A percentile compares a stretch with the other conserved stretches of the same genome.
phyloP scores from a whole-genome alignment of 2,329 filamentous ascomycete genomes.

The Cladosporium cucumerinum region DNA sequence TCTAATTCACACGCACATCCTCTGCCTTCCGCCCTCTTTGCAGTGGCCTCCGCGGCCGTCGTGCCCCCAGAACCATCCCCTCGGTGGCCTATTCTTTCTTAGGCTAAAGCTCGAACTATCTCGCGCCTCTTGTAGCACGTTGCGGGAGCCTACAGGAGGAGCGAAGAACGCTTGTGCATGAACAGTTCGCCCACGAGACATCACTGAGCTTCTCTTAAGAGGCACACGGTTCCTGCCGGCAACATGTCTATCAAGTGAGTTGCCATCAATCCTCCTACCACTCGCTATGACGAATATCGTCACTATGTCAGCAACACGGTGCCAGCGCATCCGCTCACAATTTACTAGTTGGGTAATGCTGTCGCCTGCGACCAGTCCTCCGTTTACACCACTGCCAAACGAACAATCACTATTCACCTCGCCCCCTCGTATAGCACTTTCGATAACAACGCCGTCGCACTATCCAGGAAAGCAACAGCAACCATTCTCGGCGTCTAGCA shows the following conservation, averaged over 20 bases:
- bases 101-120: constrained; percentile 8
- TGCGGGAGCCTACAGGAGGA: constrained; percentile 9
- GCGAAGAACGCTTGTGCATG: constrained; percentile 15
- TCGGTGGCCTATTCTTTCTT: constrained; percentile 7
- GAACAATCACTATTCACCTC: constrained; percentile 80
- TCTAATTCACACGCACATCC: neutral
- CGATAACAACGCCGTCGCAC: constrained; percentile 53
- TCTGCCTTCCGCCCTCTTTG: neutral
- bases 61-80: neutral
- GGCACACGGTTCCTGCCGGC: constrained; percentile 7
- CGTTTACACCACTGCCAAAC: constrained; percentile 77
- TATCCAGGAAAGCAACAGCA: constrained; percentile 60
- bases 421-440: constrained; percentile 72
- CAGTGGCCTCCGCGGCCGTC: constrained; percentile 4
- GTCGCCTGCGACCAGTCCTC: constrained; percentile 53
- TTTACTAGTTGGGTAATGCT: constrained; percentile 84
- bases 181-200: neutral
- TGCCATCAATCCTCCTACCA: neutral
- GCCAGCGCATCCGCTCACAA: constrained; percentile 19
- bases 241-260: constrained; percentile 28
- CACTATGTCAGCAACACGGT: neutral
- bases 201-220: constrained; percentile 1
- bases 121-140: constrained; percentile 13
- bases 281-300: constrained; percentile 10
- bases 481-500: constrained; percentile 29